Conservation (phyloP, 2,329 filamentous ascomycete species). For the Nemania serpens region DNA sequence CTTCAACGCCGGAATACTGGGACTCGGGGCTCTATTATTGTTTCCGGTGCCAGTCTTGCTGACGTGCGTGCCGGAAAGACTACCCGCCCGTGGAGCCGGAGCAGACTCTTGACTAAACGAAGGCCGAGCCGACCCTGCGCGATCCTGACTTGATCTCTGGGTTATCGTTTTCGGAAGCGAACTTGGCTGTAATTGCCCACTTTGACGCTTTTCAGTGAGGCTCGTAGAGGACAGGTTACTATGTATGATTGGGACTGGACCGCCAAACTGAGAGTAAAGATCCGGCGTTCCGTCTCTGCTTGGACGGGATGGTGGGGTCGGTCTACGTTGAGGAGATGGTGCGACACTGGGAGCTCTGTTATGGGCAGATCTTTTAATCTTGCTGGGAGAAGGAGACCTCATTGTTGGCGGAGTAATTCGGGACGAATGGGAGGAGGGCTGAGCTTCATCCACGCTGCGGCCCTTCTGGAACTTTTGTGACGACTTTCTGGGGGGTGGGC, state of each 20-base stretch:
- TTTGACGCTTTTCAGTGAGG: constrained; percentile 53
- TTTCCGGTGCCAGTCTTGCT: constrained; percentile 38
- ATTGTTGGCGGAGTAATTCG: constrained; percentile 40
- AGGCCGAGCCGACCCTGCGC: constrained; percentile 35
- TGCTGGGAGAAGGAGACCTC: constrained; percentile 42
- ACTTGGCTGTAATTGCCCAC: constrained; percentile 44
- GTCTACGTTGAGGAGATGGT: constrained; percentile 41
- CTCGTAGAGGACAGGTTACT: constrained; percentile 62
- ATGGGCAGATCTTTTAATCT: constrained; percentile 36
- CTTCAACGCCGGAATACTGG: constrained; percentile 61
- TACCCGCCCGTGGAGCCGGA: constrained; percentile 37
- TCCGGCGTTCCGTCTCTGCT: constrained; percentile 71
- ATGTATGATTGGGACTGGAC: constrained; percentile 61
- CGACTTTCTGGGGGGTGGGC: constrained; percentile 65
- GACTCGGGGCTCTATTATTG: constrained; percentile 55
- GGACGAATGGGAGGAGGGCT: constrained; percentile 46
- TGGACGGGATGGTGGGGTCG: constrained; percentile 61
- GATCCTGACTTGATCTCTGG: constrained; percentile 42
- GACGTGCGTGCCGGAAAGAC: constrained; percentile 26
- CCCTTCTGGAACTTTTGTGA: constrained; percentile 58
- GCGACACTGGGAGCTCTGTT: constrained; percentile 37
- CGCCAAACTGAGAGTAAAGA: constrained; percentile 60
- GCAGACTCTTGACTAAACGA: constrained; percentile 45
- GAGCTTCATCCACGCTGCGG: constrained; percentile 43
- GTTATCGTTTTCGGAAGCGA: constrained; percentile 44